Evolutionary conservation across 1,284 basidiomycete species (phyloP).

Genomic region (Malassezia brasiliensis): DNA sequence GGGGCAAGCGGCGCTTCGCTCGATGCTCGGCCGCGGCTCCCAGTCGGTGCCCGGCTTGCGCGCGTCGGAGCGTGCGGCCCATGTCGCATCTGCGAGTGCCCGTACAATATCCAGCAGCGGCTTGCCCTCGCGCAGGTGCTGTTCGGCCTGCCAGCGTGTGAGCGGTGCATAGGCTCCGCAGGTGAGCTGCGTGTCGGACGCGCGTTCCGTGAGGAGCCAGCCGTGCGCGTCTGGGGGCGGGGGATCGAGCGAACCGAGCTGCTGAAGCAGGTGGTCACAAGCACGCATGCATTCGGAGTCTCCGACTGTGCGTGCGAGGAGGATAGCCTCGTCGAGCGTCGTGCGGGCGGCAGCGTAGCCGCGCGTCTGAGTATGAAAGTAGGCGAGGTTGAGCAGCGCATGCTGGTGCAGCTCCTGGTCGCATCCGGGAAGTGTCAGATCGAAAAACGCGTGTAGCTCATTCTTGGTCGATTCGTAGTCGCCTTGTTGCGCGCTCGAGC

Average conservation of each 20-base stretch:
- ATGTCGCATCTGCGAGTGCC: constrained; percentile 3
- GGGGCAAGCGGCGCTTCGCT: constrained; percentile 13
- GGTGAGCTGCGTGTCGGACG: neutral
- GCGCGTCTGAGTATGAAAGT: constrained; percentile 3
- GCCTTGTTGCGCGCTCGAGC: constrained; percentile 4
- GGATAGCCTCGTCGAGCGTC: constrained; percentile 16
- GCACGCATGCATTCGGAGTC: constrained; percentile 19
- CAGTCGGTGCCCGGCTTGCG: neutral
- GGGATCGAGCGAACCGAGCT: constrained; percentile 7
- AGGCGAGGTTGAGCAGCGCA: constrained; percentile 15
- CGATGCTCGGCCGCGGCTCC: constrained; percentile 19
- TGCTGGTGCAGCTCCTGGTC: constrained; percentile 19
- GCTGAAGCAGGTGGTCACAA: constrained; percentile 15
- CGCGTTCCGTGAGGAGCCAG: constrained; percentile 7
- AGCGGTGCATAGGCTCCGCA: constrained; percentile 13
- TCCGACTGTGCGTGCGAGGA: constrained; percentile 14
- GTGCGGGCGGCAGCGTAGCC: constrained; percentile 13
- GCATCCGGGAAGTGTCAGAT: constrained; percentile 17
- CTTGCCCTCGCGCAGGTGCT: constrained; percentile 1
- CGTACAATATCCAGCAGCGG: constrained; percentile 11
- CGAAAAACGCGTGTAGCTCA: constrained; percentile 14
- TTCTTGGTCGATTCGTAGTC: constrained; percentile 11
- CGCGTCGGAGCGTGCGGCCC: constrained; percentile 4
- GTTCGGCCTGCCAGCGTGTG: constrained; percentile 11
- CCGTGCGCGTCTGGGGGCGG: neutral